Conservation (phyloP, 768 basidiomycete genomes). For the Tephrocybe sp. region DNA sequence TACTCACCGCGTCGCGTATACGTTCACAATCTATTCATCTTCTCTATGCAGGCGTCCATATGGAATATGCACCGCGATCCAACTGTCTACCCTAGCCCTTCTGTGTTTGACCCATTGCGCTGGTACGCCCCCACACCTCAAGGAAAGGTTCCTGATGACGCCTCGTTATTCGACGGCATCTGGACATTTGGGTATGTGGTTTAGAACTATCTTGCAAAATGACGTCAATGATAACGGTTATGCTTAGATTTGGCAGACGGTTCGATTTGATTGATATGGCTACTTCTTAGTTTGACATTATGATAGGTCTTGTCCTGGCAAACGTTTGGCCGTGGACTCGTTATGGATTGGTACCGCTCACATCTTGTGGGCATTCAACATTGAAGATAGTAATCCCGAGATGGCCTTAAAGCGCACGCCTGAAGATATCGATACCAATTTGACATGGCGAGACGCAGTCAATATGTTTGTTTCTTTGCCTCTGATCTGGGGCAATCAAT, state of each 20-base stretch:
- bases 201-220: neutral
- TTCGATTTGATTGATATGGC: no score
- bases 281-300: no score
- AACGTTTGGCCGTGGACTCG: conserved; percentile 6
- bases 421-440: conserved; percentile 6
- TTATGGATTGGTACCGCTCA: conserved; percentile 6
- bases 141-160: conserved; percentile 6
- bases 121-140: conserved; percentile 7
- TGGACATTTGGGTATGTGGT: conserved; percentile 9
- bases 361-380: conserved; percentile 5
- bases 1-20: neutral
- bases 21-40: neutral
- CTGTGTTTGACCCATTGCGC: conserved; percentile 6
- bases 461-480: conserved; percentile 4
- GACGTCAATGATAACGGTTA: neutral
- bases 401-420: neutral
- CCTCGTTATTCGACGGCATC: conserved; percentile 5
- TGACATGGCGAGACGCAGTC: conserved; percentile 8
- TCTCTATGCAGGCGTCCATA: conserved; percentile 5
- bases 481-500: neutral
- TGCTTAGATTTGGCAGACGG: conserved; percentile 4
- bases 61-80: conserved; percentile 10
- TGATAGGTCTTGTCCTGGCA: conserved; percentile 3
- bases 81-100: neutral
- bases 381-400: conserved; percentile 1